Base-by-base conservation (phyloP, 441 rosid species). In the Pelargonium citronellum region DNA sequence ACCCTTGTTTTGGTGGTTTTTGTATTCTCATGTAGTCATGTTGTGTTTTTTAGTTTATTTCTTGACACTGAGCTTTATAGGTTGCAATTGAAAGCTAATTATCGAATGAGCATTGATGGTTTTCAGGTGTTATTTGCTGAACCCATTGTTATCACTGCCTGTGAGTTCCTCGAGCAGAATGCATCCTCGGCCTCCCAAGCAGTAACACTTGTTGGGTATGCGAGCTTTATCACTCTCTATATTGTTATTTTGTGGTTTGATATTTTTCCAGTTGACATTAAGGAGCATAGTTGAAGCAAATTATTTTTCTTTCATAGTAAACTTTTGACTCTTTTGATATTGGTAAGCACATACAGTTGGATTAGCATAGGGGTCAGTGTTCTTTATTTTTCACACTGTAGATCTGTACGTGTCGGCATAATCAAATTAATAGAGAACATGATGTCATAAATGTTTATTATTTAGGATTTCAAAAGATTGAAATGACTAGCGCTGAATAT, bases 141-240 rank as follows among this genome's bases (percentile, higher is more conserved):
- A 79, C 96, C 98, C 53, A 85, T 95, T 24, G 89, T 92, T 66
- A 86, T 95, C 76, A 87, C 92, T 24, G 99, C 97, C 37, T 92
- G 99, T 53, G 99, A 95, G 79, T 87, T 95, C 64, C 89, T 95
- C 49, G 99, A 95, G 78, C 99, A 86, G 86, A 91, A 88, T 66
- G 94, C 90, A 4, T 73, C 96, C 17, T 95, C 97, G 1, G 79
- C 88, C 16, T 86, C 92, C 44, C 99, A 95, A 80, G 87, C 88
- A 4, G 89, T 88, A 62, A 75, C 92, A 4, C 85, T 95, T 74
- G 84, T 87, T 47, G 99, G 99, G 99, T 95, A 87, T 69, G 87
- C 74, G 4, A 58, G 63, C 30, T 58, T 19, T 16, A 1, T 7
- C 30, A 24, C 22, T 11, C 22, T 58, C 13, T 7, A 20, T 58